Base-by-base conservation (phyloP, 345 rosid species). In the Arabis alpina region DNA sequence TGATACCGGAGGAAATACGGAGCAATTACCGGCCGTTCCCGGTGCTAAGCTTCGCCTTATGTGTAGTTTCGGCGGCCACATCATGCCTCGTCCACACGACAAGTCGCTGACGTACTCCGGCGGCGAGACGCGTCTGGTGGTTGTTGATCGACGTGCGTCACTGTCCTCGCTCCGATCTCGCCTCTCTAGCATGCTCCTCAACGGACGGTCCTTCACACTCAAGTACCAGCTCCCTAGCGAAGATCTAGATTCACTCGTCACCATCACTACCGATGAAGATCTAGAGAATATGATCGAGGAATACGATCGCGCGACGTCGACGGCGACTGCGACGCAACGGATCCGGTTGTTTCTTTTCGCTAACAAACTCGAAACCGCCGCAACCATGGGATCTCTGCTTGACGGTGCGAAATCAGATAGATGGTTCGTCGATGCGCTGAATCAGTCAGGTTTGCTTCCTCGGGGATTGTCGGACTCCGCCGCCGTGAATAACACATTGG, bases 41-140 rank as follows among this genome's bases (percentile, higher is more conserved):
- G 85, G 83, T 6, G 74, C 84, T 40, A 90, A 82, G 75, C 93
- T 88, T 64, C 88, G 93, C n/a, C 79, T 93, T 0, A 90, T 93
- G 96, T 90, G 97, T 74, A 88, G 96, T 79, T 88, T 76, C 39
- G 91, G 89, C 5, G 98, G 97, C 19, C 97, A 86, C 70, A 93
- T 93, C 64, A 81, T 93, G 77, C 97, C 97, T 68, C 93, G 98
- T 12, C 96, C 97, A 2, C 96, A 90, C 59, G 89, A 93, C 81
- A 90, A 85, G 66, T 73, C 90, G 12, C 82, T 93, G 61, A 81
- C 86, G 74, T 93, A 93, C 34, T 78, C 88, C 6, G 88, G 88
- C 54, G 98, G 96, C 2, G 89, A 88, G 67, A 88, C 89, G 2
- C 88, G 89, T 14, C 75, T 89, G 0, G 82, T 89, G 2, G 89